A percentile compares a stretch with the other conserved stretches of the same genome.
Conservation (phyloP, 1,139 yeast genomes). For the Arxiozyma bovina region DNA sequence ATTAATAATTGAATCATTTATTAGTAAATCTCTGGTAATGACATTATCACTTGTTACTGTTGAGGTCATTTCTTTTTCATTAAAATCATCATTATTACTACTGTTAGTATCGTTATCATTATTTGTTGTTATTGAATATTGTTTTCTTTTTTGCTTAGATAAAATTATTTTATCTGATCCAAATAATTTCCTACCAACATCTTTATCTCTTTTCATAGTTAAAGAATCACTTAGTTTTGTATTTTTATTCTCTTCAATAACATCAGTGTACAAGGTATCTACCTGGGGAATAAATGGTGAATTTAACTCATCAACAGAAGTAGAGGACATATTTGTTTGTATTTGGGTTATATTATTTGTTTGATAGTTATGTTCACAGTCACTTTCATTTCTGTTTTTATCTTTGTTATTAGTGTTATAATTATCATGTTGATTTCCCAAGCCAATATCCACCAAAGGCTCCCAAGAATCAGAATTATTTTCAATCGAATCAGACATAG, state of each 20-base stretch:
- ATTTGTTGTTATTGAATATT: neutral
- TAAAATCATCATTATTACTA: neutral
- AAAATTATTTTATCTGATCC: neutral
- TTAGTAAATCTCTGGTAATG: neutral
- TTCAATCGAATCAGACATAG: conserved; percentile 1
- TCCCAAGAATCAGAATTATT: conserved; percentile 12
- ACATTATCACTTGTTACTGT: neutral
- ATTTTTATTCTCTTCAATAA: neutral
- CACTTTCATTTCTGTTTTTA: neutral
- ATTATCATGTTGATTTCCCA: neutral
- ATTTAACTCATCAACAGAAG: neutral
- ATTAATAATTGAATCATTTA: neutral
- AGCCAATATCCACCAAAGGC: conserved; percentile 11
- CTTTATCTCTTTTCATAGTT: neutral
- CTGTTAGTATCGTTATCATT: neutral
- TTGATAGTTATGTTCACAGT: neutral
- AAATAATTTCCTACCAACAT: too few species aligned
- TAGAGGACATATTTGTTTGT: too few species aligned
- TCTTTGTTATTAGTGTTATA: neutral
- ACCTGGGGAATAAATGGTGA: neutral
- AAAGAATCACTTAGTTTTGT: neutral
- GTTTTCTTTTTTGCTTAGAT: neutral
- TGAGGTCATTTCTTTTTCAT: neutral
- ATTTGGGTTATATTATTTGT: neutral
- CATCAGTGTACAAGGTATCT: neutral